Evolutionary conservation across 2,329 filamentous ascomycete species (phyloP).

Genomic region (Fusarium compactum): DNA sequence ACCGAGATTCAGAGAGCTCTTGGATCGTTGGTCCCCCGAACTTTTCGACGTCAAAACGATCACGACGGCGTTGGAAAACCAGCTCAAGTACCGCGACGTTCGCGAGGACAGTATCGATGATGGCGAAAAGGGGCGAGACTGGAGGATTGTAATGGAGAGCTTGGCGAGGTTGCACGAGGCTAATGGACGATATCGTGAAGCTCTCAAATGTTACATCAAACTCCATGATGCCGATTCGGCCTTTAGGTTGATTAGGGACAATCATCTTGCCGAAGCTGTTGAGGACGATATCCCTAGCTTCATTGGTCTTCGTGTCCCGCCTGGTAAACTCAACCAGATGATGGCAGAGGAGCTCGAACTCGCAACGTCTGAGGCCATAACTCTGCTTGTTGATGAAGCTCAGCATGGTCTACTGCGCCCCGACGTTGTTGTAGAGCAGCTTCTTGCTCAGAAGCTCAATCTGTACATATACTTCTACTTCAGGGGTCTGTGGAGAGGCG

Average conservation of each 20-base stretch:
- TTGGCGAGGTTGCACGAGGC: slow-evolving; percentile 88
- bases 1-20: slow-evolving; percentile 78
- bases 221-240: slow-evolving; percentile 92
- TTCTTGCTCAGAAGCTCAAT: slow-evolving; percentile 74
- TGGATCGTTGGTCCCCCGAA: slow-evolving; percentile 86
- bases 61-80: slow-evolving; percentile 82
- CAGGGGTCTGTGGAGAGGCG: slow-evolving; percentile 84
- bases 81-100: slow-evolving; percentile 80
- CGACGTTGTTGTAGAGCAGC: slow-evolving; percentile 80
- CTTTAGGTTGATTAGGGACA: slow-evolving; percentile 86
- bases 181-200: slow-evolving; percentile 83
- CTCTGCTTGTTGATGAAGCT: slow-evolving; percentile 89
- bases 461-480: slow-evolving; percentile 95
- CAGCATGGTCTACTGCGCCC: slow-evolving; percentile 88
- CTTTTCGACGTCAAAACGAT: slow-evolving; percentile 84
- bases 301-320: slow-evolving; percentile 85
- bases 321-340: slow-evolving; percentile 74
- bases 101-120: slow-evolving; percentile 81
- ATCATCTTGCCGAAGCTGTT: slow-evolving; percentile 90
- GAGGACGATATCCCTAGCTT: slow-evolving; percentile 91
- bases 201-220: slow-evolving; percentile 87
- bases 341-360: slow-evolving; percentile 79
- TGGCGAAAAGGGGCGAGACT: slow-evolving; percentile 80
- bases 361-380: slow-evolving; percentile 84
- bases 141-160: slow-evolving; percentile 88